Conservation (phyloP, 2,329 filamentous ascomycete genomes). For the Colletotrichum sp. region DNA sequence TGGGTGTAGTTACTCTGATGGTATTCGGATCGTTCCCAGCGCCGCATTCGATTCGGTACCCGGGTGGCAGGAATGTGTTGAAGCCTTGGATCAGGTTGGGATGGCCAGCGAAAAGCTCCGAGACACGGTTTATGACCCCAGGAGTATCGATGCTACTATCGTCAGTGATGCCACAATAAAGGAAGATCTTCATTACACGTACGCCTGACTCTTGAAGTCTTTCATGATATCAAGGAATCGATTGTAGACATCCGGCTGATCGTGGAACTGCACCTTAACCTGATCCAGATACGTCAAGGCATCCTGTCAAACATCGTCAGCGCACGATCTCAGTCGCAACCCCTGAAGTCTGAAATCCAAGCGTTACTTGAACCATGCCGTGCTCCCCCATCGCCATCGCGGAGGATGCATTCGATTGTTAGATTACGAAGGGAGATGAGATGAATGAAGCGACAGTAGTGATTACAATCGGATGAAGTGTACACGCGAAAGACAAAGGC, state of each 20-base stretch:
- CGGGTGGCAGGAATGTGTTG: constrained; percentile 95
- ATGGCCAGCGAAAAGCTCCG: constrained; percentile 92
- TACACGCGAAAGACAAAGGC: not conserved
- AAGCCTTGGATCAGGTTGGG: constrained; percentile 96
- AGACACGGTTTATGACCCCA: constrained; percentile 95
- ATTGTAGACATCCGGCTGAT: constrained; percentile 97
- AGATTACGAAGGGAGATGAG: not conserved
- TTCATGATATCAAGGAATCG: constrained; percentile 99
- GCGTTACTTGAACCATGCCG: constrained; percentile 14
- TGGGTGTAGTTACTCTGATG: constrained; percentile 95
- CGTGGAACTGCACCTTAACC: constrained; percentile 96
- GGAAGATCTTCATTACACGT: constrained; percentile 41
- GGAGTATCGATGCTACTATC: constrained; percentile 83
- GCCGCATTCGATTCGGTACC: constrained; percentile 96
- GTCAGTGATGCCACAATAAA: constrained; percentile 28
- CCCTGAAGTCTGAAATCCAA: not conserved
- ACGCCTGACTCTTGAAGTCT: constrained; percentile 98
- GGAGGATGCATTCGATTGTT: not conserved
- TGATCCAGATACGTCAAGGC: constrained; percentile 97
- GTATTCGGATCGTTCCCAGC: constrained; percentile 93
- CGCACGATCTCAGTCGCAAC: not conserved
- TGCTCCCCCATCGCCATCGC: constrained; percentile 5
- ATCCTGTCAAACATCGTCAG: constrained; percentile 42
- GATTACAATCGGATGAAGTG: not conserved
- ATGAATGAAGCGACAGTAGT: not conserved